phyloP scores from a whole-genome alignment of 805 yeast species.

The Yamadazyma insecticola region DNA sequence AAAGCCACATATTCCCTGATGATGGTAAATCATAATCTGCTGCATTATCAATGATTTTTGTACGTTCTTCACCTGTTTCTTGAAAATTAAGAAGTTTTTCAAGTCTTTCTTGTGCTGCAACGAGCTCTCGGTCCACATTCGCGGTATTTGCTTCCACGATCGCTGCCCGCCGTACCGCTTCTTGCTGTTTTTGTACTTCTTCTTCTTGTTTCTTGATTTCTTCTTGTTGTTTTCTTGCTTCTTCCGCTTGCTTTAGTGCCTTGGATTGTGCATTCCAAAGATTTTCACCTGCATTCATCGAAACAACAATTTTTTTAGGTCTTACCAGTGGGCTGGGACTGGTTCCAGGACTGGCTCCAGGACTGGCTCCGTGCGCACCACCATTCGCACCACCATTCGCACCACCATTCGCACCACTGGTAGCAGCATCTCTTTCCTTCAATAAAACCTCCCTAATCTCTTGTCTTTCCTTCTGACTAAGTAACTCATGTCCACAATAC shows the following conservation, averaged over 20 bases:
- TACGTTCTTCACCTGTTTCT: slow-evolving; percentile 82
- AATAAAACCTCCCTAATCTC: slow-evolving; percentile 52
- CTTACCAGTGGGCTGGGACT: too few relatives aligned
- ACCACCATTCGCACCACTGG: too few relatives aligned
- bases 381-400: too few relatives aligned
- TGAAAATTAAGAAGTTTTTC: slow-evolving; percentile 77
- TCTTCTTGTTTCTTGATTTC: slow-evolving; percentile 14
- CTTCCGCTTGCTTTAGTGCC: slow-evolving; percentile 56
- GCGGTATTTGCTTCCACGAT: slow-evolving; percentile 45
- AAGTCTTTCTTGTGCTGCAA: slow-evolving; percentile 67
- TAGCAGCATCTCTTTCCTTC: too few relatives aligned
- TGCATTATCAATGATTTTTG: slow-evolving; percentile 88
- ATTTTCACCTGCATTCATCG: slow-evolving; percentile 56
- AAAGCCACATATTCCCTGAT: slow-evolving; percentile 70
- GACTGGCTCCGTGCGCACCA: too few relatives aligned
- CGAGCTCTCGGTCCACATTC: slow-evolving; percentile 53
- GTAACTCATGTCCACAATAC: slow-evolving; percentile 66
- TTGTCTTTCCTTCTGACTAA: slow-evolving; percentile 56
- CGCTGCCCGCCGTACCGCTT: too few relatives aligned
- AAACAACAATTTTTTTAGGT: slow-evolving; percentile 49
- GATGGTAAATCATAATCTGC: slow-evolving; percentile 75
- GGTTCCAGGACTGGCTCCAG: too few relatives aligned
- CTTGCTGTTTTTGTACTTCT: slow-evolving; percentile 31
- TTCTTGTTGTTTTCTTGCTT: slow-evolving; percentile 24
- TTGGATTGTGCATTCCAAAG: slow-evolving; percentile 66